A percentile compares a stretch with the other conserved stretches of the same genome.
phyloP scores from a whole-genome alignment of 495 filamentous ascomycete species.

The Penicillium crystallinum region DNA sequence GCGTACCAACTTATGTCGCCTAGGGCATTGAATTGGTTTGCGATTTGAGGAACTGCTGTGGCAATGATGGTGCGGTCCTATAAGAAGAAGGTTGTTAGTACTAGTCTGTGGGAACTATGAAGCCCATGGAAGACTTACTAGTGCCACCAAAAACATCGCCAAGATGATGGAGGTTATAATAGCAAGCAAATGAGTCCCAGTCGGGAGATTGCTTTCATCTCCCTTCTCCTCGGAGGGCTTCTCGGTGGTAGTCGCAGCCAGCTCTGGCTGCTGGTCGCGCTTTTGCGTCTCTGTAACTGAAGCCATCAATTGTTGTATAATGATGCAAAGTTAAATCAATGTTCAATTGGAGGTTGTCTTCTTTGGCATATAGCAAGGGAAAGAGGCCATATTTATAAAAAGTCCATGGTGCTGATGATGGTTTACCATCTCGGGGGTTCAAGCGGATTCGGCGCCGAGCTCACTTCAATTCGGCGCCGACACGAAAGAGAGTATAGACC shows the following conservation, averaged over 20 bases:
- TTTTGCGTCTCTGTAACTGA: too few relatives aligned
- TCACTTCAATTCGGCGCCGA: too few relatives aligned
- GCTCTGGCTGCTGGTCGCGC: not conserved
- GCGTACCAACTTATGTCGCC: slow-evolving; percentile 57
- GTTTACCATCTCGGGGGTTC: too few relatives aligned
- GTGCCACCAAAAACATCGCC: slow-evolving; percentile 34
- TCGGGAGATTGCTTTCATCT: not conserved
- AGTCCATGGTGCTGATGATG: too few relatives aligned
- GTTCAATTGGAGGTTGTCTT: too few relatives aligned
- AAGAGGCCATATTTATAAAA: too few relatives aligned
- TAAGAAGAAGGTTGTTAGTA: not conserved
- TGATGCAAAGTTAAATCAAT: too few relatives aligned
- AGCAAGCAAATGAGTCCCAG: not conserved
- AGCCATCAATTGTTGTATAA: too few relatives aligned
- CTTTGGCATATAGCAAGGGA: too few relatives aligned
- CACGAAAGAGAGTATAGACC: too few relatives aligned
- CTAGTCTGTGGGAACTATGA: not conserved
- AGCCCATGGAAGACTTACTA: slow-evolving; percentile 18
- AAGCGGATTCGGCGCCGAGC: too few relatives aligned
- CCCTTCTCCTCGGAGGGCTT: not conserved
- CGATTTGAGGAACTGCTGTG: slow-evolving; percentile 66
- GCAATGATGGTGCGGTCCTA: slow-evolving; percentile 63
- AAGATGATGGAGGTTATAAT: slow-evolving; percentile 23
- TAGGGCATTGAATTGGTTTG: slow-evolving; percentile 59
- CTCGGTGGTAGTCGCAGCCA: not conserved